Percentiles rank a stretch among this genome's conserved stretches.
phyloP scores from a whole-genome alignment of 768 basidiomycete genomes.

The Chalciporus sphaerocephalus region DNA sequence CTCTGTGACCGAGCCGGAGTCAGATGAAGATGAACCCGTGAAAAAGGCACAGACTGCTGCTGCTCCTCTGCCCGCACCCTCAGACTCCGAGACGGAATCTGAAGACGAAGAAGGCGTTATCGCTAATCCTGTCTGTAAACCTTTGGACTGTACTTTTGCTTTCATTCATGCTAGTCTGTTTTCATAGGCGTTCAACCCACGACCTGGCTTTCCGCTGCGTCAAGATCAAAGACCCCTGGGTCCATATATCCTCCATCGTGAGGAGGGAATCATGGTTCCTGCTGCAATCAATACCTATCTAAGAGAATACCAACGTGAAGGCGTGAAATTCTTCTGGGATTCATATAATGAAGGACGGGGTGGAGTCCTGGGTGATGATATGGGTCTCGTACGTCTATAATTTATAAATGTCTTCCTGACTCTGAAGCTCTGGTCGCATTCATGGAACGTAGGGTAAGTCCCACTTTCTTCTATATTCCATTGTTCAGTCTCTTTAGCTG shows the following conservation, averaged over 20 bases:
- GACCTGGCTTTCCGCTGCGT: constrained; percentile 52
- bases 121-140: constrained; percentile 30
- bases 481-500: constrained; percentile 1
- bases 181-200: constrained; percentile 39
- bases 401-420: background rate
- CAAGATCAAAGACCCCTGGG: constrained; percentile 40
- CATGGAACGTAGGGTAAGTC: constrained; percentile 25
- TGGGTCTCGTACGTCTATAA: constrained; percentile 64
- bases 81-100: constrained; percentile 42
- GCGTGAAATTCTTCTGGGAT: constrained; percentile 75
- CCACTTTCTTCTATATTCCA: background rate
- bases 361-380: constrained; percentile 90
- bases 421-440: background rate
- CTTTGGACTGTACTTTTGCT: background rate
- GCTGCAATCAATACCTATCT: constrained; percentile 77
- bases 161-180: background rate
- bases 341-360: constrained; percentile 66
- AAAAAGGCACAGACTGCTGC: constrained; percentile 9
- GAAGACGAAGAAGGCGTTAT: constrained; percentile 35
- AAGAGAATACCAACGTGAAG: constrained; percentile 89
- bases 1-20: constrained; percentile 47
- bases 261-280: constrained; percentile 50
- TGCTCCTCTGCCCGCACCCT: constrained; percentile 8
- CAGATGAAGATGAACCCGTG: constrained; percentile 25
- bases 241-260: constrained; percentile 49